Conservation (phyloP, 108 stramenopile species). For the Nitzschia inconspicua region DNA sequence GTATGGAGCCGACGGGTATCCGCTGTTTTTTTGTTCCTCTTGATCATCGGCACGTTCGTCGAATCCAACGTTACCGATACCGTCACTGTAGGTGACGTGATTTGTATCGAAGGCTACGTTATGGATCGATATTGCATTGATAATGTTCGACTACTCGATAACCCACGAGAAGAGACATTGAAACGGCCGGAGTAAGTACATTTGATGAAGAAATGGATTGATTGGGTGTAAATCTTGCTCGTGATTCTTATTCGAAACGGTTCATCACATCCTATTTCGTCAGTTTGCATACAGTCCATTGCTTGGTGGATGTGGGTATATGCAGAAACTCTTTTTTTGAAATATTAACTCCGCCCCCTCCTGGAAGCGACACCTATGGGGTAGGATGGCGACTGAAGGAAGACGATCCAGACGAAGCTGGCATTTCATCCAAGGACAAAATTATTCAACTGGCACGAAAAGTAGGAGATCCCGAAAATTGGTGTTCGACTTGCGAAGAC, state of each 20-base stretch:
- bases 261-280: no score
- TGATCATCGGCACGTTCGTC: no score
- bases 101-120: conserved; percentile 28
- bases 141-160: conserved; percentile 25
- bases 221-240: no score
- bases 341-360: conserved; percentile 19
- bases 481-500: conserved; percentile 3
- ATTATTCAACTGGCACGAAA: conserved; percentile 4
- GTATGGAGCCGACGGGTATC: no score
- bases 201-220: no score
- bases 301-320: conserved; percentile 32
- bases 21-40: no score
- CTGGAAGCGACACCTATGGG: background rate
- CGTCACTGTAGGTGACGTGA: conserved; percentile 25
- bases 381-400: conserved; percentile 20
- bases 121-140: conserved; percentile 42
- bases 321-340: conserved; percentile 29
- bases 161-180: conserved; percentile 17
- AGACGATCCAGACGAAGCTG: no score
- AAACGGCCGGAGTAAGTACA: conserved; percentile 19
- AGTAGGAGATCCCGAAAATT: background rate
- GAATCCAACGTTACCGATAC: no score
- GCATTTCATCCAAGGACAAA: conserved; percentile 1
- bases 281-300: conserved; percentile 51
- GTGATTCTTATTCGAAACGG: no score